phyloP scores from a whole-genome alignment of 169 alveolate species.

The Besnoitia besnoiti region DNA sequence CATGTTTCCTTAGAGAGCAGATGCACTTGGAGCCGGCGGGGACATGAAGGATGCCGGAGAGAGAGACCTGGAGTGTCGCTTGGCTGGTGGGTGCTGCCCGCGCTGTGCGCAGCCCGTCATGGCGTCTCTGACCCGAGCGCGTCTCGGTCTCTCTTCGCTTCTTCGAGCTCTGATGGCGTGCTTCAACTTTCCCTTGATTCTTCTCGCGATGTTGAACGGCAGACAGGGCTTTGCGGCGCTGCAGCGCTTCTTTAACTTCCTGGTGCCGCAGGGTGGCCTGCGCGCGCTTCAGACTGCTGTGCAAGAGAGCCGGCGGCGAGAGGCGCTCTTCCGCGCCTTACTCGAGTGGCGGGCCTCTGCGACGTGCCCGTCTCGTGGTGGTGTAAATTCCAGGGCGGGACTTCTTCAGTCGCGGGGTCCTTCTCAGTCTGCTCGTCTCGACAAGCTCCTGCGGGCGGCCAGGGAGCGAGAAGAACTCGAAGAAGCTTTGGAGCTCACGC shows the following conservation, averaged over 20 bases:
- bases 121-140: neutral
- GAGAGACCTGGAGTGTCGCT: conserved; percentile 2
- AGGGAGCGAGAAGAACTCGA: neutral
- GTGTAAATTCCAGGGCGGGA: neutral
- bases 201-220: neutral
- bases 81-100: neutral
- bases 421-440: neutral
- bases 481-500: neutral
- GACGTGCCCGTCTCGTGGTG: neutral
- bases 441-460: neutral
- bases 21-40: neutral
- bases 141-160: neutral
- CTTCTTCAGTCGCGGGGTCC: neutral
- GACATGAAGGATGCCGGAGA: neutral
- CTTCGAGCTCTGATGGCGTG: neutral
- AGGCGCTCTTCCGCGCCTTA: neutral
- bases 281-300: conserved; percentile 28
- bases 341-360: neutral
- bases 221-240: neutral
- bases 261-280: conserved; percentile 15
- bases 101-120: neutral
- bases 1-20: too few relatives aligned
- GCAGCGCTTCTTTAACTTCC: neutral
- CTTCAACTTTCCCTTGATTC: neutral
- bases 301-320: neutral